Evolutionary conservation across 176 grass and related monocot species (phyloP).

Genomic region (Secale cereale): DNA sequence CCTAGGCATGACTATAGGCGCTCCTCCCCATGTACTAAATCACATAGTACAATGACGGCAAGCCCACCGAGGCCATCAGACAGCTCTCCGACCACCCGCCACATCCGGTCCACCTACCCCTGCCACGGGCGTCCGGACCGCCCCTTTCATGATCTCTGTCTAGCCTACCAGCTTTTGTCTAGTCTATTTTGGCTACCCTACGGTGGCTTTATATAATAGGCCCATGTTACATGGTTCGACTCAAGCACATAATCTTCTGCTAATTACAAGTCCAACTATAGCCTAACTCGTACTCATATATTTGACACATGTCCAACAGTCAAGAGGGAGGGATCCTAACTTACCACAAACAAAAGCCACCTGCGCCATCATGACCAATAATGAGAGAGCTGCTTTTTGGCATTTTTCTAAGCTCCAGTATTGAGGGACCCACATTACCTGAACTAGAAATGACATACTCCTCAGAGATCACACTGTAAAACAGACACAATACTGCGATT

Average conservation of each 20-base stretch:
- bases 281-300: not conserved
- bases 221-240: not conserved
- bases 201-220: not conserved
- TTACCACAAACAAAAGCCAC: constrained; percentile 86
- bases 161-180: not conserved
- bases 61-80: not conserved
- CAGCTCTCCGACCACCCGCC: too few relatives aligned
- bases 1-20: not conserved
- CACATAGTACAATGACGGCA: not conserved
- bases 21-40: not conserved
- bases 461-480: constrained; percentile 57
- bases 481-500: constrained; percentile 12
- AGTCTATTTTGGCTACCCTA: not conserved
- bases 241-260: not conserved
- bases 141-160: not conserved
- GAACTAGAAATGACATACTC: constrained; percentile 63
- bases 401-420: constrained; percentile 79
- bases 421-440: constrained; percentile 39
- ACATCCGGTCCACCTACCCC: too few relatives aligned
- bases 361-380: constrained; percentile 78
- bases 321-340: constrained; percentile 21
- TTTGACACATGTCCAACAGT: not conserved
- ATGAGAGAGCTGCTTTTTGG: constrained; percentile 47
- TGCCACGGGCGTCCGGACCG: not conserved
- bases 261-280: not conserved